A percentile compares a stretch with the other conserved stretches of the same genome.
Conservation (phyloP, 2,329 filamentous ascomycete genomes). For the Exophiala bonariae region DNA sequence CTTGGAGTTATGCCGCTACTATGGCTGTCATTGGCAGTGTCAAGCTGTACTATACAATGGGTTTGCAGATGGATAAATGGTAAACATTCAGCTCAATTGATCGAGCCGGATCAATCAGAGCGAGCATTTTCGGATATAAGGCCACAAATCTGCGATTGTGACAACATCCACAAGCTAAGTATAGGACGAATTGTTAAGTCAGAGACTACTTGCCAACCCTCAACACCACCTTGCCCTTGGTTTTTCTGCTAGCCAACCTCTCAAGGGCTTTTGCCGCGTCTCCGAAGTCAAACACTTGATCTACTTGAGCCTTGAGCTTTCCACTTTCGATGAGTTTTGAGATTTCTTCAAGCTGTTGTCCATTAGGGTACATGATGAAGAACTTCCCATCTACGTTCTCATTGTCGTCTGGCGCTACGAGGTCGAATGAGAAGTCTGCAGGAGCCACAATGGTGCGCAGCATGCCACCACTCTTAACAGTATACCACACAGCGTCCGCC, state of each 20-base stretch:
- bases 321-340: slow-evolving; percentile 40
- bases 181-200: no score
- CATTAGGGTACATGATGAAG: slow-evolving; percentile 42
- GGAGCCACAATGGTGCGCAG: slow-evolving; percentile 43
- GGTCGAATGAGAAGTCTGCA: slow-evolving; percentile 25
- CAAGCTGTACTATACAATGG: no score
- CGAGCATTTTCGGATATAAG: no score
- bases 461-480: slow-evolving; percentile 36
- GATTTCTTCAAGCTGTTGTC: slow-evolving; percentile 38
- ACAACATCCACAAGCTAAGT: no score
- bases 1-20: no score
- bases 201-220: no score
- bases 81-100: no score
- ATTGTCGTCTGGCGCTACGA: slow-evolving; percentile 30
- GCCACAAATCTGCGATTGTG: no score
- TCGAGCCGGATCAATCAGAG: no score
- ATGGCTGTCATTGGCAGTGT: no score
- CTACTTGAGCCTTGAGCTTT: slow-evolving; percentile 36
- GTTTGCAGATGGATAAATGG: no score
- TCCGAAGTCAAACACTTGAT: slow-evolving; percentile 42
- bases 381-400: slow-evolving; percentile 28
- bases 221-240: slow-evolving; percentile 44
- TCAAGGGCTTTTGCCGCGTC: slow-evolving; percentile 40
- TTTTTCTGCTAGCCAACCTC: slow-evolving; percentile 39
- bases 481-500: slow-evolving; percentile 42